These are phyloP conservation scores for Camelina hispida DNA, from an alignment of 345 rosid species.

Conservation along the genomic window DNA sequence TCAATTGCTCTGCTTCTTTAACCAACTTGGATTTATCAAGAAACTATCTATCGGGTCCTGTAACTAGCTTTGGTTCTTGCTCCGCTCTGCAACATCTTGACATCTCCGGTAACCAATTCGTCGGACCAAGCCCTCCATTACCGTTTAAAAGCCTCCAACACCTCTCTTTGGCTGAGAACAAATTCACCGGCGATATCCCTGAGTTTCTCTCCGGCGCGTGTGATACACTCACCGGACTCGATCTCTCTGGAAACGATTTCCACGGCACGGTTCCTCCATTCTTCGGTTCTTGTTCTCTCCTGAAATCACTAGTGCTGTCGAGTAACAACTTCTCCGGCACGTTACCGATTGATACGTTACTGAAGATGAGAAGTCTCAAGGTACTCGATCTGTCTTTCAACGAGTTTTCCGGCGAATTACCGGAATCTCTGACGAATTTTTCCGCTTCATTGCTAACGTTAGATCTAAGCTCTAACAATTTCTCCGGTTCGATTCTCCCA, in stretches of 20 bases:
- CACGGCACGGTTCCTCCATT: too few species aligned
- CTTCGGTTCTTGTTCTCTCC: conserved; percentile 61
- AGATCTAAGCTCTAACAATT: conserved; percentile 83
- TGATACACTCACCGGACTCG: too few species aligned
- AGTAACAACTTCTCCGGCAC: conserved; percentile 71
- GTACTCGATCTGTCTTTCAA: conserved; percentile 65
- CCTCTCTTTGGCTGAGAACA: too few species aligned
- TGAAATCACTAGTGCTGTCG: conserved; percentile 69
- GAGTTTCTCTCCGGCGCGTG: too few species aligned
- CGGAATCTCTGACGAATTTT: conserved; percentile 64
- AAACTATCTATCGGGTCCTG: too few species aligned
- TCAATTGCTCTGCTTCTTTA: too few species aligned
- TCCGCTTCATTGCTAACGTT: conserved; percentile 58
- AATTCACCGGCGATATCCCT: too few species aligned
- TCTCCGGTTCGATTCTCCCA: conserved; percentile 63
- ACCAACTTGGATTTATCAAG: too few species aligned
- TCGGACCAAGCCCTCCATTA: too few species aligned
- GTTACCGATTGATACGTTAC: conserved; percentile 63
- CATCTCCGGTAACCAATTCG: too few species aligned
- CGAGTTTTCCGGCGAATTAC: conserved; percentile 60
- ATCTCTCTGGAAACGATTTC: too few species aligned
- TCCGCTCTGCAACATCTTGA: conserved; percentile 67
- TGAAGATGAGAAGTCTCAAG: conserved; percentile 65
- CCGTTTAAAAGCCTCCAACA: too few species aligned
- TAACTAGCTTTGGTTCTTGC: conserved; percentile 39